Evolutionary conservation across 345 rosid species (phyloP).

Genomic region (Cardamine resedifolia): DNA sequence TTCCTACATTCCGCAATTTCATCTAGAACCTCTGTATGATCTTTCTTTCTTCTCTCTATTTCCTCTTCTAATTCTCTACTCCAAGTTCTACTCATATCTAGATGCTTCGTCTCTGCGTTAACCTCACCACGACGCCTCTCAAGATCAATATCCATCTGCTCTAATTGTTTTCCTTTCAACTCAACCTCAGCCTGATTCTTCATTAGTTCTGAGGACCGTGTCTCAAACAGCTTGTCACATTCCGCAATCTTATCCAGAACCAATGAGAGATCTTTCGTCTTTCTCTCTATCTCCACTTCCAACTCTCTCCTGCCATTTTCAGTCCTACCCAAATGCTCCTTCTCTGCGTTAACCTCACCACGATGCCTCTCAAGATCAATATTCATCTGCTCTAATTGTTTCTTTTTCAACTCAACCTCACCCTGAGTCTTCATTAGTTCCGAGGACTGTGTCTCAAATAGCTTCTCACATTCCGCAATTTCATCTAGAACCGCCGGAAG

Average conservation of each 20-base stretch:
- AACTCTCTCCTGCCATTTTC: background rate
- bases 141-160: constrained; percentile 4
- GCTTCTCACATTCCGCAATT: background rate
- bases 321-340: background rate
- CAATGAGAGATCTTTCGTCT: background rate
- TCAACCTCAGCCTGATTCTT: constrained; percentile 23
- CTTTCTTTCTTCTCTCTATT: background rate
- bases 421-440: background rate
- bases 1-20: background rate
- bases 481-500: too few species aligned
- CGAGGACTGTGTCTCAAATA: background rate
- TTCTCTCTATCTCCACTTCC: constrained; percentile 15
- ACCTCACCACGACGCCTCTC: background rate
- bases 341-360: constrained; percentile 5
- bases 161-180: background rate
- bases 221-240: constrained; percentile 18
- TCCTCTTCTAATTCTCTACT: constrained; percentile 16
- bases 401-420: constrained; percentile 18
- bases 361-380: constrained; percentile 6
- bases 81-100: background rate
- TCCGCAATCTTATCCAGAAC: background rate
- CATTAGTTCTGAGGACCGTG: background rate
- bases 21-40: background rate
- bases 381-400: background rate
- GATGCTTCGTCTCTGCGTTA: background rate